Percentiles rank a stretch among this genome's conserved stretches.
Evolutionary conservation across 2,329 filamentous ascomycete species (phyloP).

Genomic region (Cordyceps tenuipes): DNA sequence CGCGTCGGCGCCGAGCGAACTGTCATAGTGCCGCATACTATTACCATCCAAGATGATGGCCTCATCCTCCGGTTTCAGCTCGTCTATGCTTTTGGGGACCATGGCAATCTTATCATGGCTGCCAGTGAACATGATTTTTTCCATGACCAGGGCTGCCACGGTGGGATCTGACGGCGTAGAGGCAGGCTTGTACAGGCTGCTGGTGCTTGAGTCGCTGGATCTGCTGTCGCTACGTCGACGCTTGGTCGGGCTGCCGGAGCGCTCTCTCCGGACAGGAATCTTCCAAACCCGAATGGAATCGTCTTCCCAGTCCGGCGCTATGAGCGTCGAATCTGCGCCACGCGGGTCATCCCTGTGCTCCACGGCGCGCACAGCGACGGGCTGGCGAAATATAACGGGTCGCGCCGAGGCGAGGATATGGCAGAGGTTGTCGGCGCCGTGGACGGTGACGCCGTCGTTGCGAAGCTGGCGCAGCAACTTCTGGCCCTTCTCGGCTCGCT

Average conservation of each 20-base stretch:
- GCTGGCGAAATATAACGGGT: constrained; percentile 77
- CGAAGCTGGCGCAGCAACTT: constrained; percentile 18
- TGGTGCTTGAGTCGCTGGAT: constrained; percentile 7
- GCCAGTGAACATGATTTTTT: constrained; percentile 29
- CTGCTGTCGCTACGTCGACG: constrained; percentile 21
- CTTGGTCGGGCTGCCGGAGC: constrained; percentile 28
- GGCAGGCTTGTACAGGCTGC: constrained; percentile 14
- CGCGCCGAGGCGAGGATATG: constrained; percentile 76
- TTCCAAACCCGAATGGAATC: constrained; percentile 77
- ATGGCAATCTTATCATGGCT: constrained; percentile 19
- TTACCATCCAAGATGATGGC: constrained; percentile 56
- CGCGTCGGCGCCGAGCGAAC: constrained; percentile 36
- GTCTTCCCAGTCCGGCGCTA: constrained; percentile 66
- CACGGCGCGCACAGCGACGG: constrained; percentile 61
- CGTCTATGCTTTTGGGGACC: constrained; percentile 19
- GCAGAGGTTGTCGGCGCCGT: constrained; percentile 72
- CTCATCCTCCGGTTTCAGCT: constrained; percentile 23
- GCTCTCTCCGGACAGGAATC: constrained; percentile 41
- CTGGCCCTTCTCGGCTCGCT: constrained; percentile 31
- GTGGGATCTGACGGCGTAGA: constrained; percentile 22
- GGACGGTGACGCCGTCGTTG: constrained; percentile 49
- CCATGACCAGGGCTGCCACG: constrained; percentile 24
- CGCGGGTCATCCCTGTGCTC: constrained; percentile 52
- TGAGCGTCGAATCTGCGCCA: constrained; percentile 4
- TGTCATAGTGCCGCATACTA: constrained; percentile 59